Evolutionary conservation across 495 filamentous ascomycete genomes (phyloP), one percentile per base, ranked within the genome.

Genomic region (Parathielavia hyrcaniae): DNA sequence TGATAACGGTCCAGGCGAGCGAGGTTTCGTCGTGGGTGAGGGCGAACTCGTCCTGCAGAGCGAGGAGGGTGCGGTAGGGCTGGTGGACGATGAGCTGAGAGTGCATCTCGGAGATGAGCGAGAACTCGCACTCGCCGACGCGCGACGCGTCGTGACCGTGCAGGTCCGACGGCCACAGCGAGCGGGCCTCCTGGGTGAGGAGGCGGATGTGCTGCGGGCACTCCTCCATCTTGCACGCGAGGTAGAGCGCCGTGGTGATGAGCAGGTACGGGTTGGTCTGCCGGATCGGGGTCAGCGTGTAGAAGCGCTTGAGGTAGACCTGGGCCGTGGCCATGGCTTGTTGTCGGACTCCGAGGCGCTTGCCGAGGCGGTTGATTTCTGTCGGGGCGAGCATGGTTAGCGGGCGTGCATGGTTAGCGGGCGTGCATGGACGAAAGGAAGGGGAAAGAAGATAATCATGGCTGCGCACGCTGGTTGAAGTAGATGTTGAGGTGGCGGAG

Each of bases 191-290:
- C 6, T 81, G 83, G 2, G 91, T 84, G 44, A 98, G 82, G 50
- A 91, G 80, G 35, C 92, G 81, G 59, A 98, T 97, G 71, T 98
- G 95, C 70, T 96, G 91, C 30, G 93, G 95, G 61, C 86, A 92
- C 73, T 98, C 93, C 71, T 98, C 93, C 88, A 95, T 96, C 73
- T 98, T 98, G 75, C 91, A 95, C 48, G 95, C 93, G 36, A 98
- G 78, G 72, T 98, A 98, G 59, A 97, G 76, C 26, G 92, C 90
- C 5, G 93, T 97, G 30, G 89, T 84, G 59, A 96, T 77, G 47
- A 97, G 81, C 16, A 97, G 83, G 71, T 95, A 96, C 16, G 93
- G 92, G 63, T 97, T 98, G 22, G 92, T 97, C 45, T 86, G 84
- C 54, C 93, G 84, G 63, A 97, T 89, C 61, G 93, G 89, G 65